These are phyloP conservation scores for Russula dissimulans DNA, from an alignment of 768 basidiomycete genomes.

Conservation along the genomic window DNA sequence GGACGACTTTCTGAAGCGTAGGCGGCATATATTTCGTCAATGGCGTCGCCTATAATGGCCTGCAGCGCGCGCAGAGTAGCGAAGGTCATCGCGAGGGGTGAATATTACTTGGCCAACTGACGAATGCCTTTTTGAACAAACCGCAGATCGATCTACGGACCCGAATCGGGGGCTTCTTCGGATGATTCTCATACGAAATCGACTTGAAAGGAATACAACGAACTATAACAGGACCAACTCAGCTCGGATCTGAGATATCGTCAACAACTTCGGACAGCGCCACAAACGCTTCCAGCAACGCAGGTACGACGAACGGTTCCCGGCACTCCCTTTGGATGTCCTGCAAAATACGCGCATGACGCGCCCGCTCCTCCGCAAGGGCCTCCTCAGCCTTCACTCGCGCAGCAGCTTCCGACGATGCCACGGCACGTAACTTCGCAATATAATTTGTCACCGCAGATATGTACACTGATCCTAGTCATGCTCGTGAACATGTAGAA, in stretches of 20 bases:
- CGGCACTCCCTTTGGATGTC: conserved; percentile 19
- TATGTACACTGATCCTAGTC: neutral
- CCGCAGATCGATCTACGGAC: neutral
- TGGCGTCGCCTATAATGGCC: conserved; percentile 18
- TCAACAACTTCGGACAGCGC: conserved; percentile 23
- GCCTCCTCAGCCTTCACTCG: neutral
- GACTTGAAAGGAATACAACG: no score
- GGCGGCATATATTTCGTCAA: conserved; percentile 19
- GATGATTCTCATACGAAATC: neutral
- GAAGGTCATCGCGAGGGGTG: conserved; percentile 16
- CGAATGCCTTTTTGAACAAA: neutral
- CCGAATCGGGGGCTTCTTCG: conserved; percentile 1
- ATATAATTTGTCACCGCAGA: neutral
- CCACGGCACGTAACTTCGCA: neutral
- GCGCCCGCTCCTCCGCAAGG: conserved; percentile 11
- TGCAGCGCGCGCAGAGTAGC: conserved; percentile 18
- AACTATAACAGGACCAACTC: neutral
- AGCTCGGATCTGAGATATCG: neutral
- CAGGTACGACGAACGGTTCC: conserved; percentile 26
- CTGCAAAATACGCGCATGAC: conserved; percentile 10
- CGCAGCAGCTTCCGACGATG: neutral
- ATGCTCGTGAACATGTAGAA: neutral
- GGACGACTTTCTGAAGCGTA: conserved; percentile 4
- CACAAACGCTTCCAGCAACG: conserved; percentile 27
- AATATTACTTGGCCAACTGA: neutral